Conservation (phyloP, 2,329 filamentous ascomycete species). For the Dactylonectria estremocensis region DNA sequence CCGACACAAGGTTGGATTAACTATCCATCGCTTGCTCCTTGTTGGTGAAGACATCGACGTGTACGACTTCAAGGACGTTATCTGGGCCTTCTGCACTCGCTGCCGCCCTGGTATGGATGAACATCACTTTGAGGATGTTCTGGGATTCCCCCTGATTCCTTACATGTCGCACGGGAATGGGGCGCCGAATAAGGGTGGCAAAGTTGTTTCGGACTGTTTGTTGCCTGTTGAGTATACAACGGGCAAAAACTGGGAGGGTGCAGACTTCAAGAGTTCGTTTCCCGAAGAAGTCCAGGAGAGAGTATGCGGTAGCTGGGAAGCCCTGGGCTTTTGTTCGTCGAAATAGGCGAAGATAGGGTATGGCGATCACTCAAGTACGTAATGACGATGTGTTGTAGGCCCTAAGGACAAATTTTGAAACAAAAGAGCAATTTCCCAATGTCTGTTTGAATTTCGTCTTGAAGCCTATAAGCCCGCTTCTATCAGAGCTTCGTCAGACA, state of each 20-base stretch:
- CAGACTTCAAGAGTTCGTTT: constrained; percentile 53
- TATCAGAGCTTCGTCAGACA: no score
- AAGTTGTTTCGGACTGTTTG: constrained; percentile 62
- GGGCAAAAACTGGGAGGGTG: constrained; percentile 51
- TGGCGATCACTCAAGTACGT: no score
- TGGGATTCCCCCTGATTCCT: constrained; percentile 61
- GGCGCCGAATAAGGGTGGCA: constrained; percentile 55
- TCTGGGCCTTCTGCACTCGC: constrained; percentile 56
- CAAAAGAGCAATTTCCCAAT: constrained; percentile 25
- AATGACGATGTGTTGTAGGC: no score
- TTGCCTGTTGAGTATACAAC: constrained; percentile 59
- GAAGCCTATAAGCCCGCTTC: no score
- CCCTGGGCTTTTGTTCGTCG: constrained; percentile 49
- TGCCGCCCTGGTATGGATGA: constrained; percentile 63
- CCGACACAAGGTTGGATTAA: background rate
- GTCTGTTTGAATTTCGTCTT: no score
- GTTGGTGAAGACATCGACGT: constrained; percentile 5
- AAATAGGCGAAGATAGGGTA: no score
- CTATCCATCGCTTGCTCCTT: background rate
- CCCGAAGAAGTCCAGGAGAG: constrained; percentile 58
- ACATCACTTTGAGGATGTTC: constrained; percentile 60
- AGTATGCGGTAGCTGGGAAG: constrained; percentile 50
- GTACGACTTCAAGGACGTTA: constrained; percentile 12
- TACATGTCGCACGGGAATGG: constrained; percentile 62
- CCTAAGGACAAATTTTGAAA: background rate